phyloP scores from a whole-genome alignment of 2,329 filamentous ascomycete species.

The Cytospora paraplurivora region DNA sequence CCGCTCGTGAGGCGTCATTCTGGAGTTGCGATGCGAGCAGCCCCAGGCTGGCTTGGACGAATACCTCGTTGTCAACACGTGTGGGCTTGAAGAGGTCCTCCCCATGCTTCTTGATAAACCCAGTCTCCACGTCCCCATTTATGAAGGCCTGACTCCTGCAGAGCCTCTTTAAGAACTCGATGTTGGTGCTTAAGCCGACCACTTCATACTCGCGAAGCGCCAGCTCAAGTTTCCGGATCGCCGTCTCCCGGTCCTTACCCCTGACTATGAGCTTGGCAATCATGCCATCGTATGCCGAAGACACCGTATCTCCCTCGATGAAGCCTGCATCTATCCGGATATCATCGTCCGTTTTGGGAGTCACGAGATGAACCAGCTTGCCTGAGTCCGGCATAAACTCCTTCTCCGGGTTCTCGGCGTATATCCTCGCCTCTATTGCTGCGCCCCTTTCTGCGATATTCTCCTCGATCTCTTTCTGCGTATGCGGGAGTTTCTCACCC shows the following conservation, averaged over 20 bases:
- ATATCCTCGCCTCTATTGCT: conserved; percentile 94
- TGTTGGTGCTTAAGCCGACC: conserved; percentile 90
- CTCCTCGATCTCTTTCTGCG: conserved; percentile 66
- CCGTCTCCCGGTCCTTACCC: conserved; percentile 74
- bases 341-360: conserved; percentile 68
- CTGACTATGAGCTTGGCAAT: conserved; percentile 96
- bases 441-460: conserved; percentile 76
- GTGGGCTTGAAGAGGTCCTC: conserved; percentile 73
- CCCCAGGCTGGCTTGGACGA: conserved; percentile 83
- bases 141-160: conserved; percentile 83
- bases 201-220: conserved; percentile 90
- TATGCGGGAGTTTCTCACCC: conserved; percentile 58
- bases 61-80: conserved; percentile 68
- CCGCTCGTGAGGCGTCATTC: conserved; percentile 32
- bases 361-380: conserved; percentile 78
- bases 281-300: conserved; percentile 97
- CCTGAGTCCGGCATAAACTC: conserved; percentile 96
- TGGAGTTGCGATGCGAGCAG: conserved; percentile 57
- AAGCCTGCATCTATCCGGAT: conserved; percentile 94
- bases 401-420: conserved; percentile 89
- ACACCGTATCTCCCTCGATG: conserved; percentile 86
- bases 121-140: conserved; percentile 87
- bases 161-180: conserved; percentile 91
- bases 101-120: conserved; percentile 89
- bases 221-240: conserved; percentile 77